Conservation (phyloP, 129 eudicot species). For the Rutidosis leptorrhynchoides region DNA sequence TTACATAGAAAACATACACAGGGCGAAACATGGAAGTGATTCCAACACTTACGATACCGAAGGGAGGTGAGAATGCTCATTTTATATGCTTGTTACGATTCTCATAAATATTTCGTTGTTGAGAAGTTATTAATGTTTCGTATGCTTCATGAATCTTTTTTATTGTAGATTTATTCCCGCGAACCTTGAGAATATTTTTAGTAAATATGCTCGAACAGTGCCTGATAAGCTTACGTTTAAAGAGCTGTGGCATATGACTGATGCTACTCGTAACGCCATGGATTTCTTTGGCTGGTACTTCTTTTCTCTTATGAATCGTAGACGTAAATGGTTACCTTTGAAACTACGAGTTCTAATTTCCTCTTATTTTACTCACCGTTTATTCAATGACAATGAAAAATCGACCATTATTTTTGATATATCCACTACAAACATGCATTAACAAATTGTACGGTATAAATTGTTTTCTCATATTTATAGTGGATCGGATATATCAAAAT, state of each 20-base stretch:
- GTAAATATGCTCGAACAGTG: conserved; percentile 45
- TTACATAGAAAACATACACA: conserved; percentile 56
- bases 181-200: conserved; percentile 57
- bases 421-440: too few relatives aligned
- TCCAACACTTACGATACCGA: conserved; percentile 58
- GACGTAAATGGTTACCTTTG: neutral
- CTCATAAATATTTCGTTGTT: neutral
- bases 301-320: neutral
- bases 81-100: neutral
- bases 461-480: too few relatives aligned
- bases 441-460: too few relatives aligned
- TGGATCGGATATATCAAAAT: too few relatives aligned
- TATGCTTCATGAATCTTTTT: conserved; percentile 2
- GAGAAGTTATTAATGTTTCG: neutral
- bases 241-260: conserved; percentile 59
- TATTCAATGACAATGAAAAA: too few relatives aligned
- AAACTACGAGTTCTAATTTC: neutral
- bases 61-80: conserved; percentile 53
- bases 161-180: conserved; percentile 45
- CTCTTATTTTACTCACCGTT: neutral
- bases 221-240: conserved; percentile 53
- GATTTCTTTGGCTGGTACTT: conserved; percentile 61
- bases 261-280: conserved; percentile 41
- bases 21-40: conserved; percentile 71
- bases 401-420: too few relatives aligned